Base-by-base conservation (phyloP, 1,284 basidiomycete species). In the Melampsora larici-populina region DNA sequence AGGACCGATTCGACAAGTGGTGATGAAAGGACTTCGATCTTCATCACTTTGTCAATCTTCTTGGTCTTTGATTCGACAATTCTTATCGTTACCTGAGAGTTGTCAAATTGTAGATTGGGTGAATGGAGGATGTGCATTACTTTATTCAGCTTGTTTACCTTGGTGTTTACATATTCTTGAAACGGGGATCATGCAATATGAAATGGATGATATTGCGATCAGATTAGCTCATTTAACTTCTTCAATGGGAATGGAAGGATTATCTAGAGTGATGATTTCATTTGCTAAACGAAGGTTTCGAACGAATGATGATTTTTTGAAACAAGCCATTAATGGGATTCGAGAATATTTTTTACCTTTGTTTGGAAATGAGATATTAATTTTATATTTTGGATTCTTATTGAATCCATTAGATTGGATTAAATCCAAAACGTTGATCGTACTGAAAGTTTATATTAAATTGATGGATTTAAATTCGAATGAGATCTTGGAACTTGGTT, bases 131-230 rank as follows among this genome's bases (percentile, higher is more conserved):
- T 58, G 67, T 7, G 75, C 66, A 9, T 55, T 77, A 40, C 43
- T 77, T n/a, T 77, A 77, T 64, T 49, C 67, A 31, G 67, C 75
- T 36, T 70, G 75, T 40, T 70, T 77, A 29, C 75, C 75, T 11
- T 77, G 75, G 75, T 77, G 75, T 70, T 70, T 70, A 36, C 75
- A 77, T 64, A 69, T 77, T 26, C 60, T 77, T 31, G 75, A 77
- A 49, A 70, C 75, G 13, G 67, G 75, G 18, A 67, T 77, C 31
- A 77, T 77, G 75, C 66, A 70, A 43, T 77, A 77, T 70, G 75
- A 77, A 60, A 77, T 77, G 58, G 75, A 77, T 55, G 75, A 77
- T 18, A 70, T 70, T 49, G 75, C 75, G 5, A 46, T 77, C n/a
- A 60, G 51, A 29, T 31, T 77, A 15, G 75, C 58, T 29, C 51